These are phyloP conservation scores for Ophiostoma sp. DNA, from an alignment of 2,329 filamentous ascomycete genomes.

Conservation along the genomic window DNA sequence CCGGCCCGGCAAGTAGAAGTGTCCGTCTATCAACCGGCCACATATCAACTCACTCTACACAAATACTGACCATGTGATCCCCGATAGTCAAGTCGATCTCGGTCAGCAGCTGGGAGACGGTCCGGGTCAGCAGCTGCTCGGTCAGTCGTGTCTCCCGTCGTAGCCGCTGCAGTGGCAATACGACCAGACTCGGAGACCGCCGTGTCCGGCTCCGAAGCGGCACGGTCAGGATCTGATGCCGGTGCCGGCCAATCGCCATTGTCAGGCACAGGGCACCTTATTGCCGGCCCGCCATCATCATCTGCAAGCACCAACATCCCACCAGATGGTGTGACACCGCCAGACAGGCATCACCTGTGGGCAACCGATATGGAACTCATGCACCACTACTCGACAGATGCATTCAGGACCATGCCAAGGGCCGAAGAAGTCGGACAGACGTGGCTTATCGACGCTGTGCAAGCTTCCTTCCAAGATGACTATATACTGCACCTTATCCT, in stretches of 20 bases:
- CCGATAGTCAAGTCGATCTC: background rate
- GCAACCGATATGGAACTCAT: conserved; percentile 41
- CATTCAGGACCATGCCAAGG: conserved; percentile 38
- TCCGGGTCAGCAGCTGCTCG: background rate
- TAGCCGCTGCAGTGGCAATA: background rate
- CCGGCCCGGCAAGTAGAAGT: background rate
- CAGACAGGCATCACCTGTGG: conserved; percentile 38
- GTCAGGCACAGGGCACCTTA: background rate
- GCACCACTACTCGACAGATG: conserved; percentile 35
- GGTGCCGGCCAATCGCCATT: background rate
- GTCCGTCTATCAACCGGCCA: background rate
- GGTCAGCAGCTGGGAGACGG: background rate
- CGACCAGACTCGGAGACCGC: background rate
- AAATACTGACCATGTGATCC: background rate
- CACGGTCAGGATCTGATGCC: background rate
- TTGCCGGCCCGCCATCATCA: background rate
- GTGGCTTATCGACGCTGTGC: conserved; percentile 37
- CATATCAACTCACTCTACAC: no score
- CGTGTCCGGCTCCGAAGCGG: background rate
- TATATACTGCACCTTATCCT: conserved; percentile 42
- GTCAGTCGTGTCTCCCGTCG: background rate
- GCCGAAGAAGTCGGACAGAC: conserved; percentile 34
- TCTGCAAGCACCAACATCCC: background rate
- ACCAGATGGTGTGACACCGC: background rate
- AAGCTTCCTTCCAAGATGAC: conserved; percentile 33